Evolutionary conservation across 257 asterid species (phyloP).

Genomic region (Prunella vulgaris): DNA sequence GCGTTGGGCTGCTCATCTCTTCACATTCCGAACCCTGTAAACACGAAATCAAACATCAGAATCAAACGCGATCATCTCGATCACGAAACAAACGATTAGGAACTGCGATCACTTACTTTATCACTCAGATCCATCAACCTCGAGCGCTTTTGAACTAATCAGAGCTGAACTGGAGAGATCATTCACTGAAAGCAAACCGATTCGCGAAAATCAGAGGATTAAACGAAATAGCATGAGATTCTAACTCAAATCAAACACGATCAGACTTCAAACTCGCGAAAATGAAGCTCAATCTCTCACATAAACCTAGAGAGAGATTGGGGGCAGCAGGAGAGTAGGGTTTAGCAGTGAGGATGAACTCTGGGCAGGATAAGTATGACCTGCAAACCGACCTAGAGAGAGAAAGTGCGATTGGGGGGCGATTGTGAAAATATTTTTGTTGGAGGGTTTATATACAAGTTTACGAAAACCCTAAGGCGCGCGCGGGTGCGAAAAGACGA

Average conservation of each 20-base stretch:
- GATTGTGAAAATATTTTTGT: conserved; percentile 35
- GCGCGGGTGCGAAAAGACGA: conserved; percentile 44
- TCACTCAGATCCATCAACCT: conserved; percentile 76
- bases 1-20: conserved; percentile 48
- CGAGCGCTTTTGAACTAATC: not conserved
- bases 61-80: conserved; percentile 17
- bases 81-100: not conserved
- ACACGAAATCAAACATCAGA: not conserved
- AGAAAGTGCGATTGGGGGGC: conserved; percentile 33
- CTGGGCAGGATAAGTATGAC: conserved; percentile 25
- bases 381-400: conserved; percentile 37
- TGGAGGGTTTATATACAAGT: conserved; percentile 39
- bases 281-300: not conserved
- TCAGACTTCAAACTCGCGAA: not conserved
- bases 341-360: conserved; percentile 27
- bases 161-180: conserved; percentile 24
- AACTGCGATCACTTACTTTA: conserved; percentile 61
- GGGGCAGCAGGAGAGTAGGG: conserved; percentile 15
- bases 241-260: not conserved
- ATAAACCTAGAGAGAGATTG: not conserved
- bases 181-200: not conserved
- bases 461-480: conserved; percentile 80
- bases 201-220: not conserved
- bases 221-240: too few species aligned
- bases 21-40: conserved; percentile 65